phyloP scores from a whole-genome alignment of 768 basidiomycete genomes.

The Pluteus cervinus region DNA sequence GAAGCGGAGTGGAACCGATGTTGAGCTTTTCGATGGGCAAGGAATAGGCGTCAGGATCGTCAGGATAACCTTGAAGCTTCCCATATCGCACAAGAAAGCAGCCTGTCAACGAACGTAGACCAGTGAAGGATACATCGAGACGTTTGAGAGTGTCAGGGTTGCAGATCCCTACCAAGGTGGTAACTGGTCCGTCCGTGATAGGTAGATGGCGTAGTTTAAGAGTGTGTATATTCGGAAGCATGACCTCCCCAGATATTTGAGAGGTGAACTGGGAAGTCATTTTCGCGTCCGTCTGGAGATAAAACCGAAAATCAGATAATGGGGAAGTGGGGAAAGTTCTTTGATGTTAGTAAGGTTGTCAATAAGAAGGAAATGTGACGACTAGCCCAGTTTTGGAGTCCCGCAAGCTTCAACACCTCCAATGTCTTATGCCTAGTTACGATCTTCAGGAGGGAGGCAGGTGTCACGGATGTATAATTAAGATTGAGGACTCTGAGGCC shows the following conservation, averaged over 20 bases:
- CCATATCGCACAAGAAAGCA: too few species aligned
- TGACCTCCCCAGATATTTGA: slow-evolving; percentile 16
- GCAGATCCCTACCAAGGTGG: slow-evolving; percentile 34
- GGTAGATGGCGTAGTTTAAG: slow-evolving; percentile 54
- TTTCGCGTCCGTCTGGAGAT: slow-evolving; percentile 48
- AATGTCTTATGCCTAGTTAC: slow-evolving; percentile 30
- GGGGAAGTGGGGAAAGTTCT: background rate
- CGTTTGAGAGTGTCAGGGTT: slow-evolving; percentile 45
- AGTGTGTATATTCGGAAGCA: slow-evolving; percentile 36
- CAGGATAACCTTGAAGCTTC: too few species aligned
- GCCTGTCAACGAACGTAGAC: slow-evolving; percentile 5
- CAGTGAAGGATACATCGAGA: slow-evolving; percentile 64
- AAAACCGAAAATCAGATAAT: slow-evolving; percentile 1
- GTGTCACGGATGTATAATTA: slow-evolving; percentile 52
- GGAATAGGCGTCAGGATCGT: too few species aligned
- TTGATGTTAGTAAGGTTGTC: too few species aligned
- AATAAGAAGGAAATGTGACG: too few species aligned
- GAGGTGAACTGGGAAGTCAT: slow-evolving; percentile 42
- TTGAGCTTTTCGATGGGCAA: slow-evolving; percentile 55
- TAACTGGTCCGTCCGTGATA: slow-evolving; percentile 45
- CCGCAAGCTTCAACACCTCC: slow-evolving; percentile 57
- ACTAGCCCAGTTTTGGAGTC: slow-evolving; percentile 55
- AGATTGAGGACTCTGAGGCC: slow-evolving; percentile 46
- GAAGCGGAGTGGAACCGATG: slow-evolving; percentile 45
- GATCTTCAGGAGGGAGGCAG: slow-evolving; percentile 39